Evolutionary conservation across 83 land plant genomes (phyloP), one percentile per base, ranked within the genome.

Genomic region (Picea abies): DNA sequence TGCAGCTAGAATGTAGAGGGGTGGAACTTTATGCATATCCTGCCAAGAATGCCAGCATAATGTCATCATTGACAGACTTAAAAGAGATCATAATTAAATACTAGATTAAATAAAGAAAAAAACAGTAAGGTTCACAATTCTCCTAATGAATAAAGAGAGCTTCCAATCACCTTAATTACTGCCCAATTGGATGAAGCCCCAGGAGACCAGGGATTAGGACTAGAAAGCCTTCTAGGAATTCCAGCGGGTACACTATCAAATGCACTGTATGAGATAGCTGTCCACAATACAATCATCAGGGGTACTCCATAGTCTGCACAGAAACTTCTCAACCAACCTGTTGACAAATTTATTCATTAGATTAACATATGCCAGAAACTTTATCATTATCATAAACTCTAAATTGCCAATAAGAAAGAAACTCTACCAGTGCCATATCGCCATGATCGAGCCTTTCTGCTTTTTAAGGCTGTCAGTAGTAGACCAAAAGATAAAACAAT

Each of bases 151-250:
- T 56, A 49, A 72, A 84, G 58, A 8, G 62, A 25, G 61, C 4
- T 41, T 78, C 56, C 17, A 41, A n/a, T n/a, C n/a, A n/a, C n/a
- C n/a, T n/a, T n/a, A n/a, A n/a, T n/a, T n/a, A n/a, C n/a, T n/a
- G n/a, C 90, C 99, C 98, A 97, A 75, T 94, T 91, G 3, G 75
- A 20, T 15, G 85, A 26, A 5, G 97, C 93, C 9, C 68, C 72
- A 64, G 86, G 76, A 5, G 90, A 88, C 98, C 97, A 97, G 6
- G 94, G 91, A 70, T 90, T 86, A 35, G 99, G 99, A 67, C 98
- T 94, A 78, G 76, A 79, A 20, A 97, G 92, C 70, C 98, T 90
- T 41, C 98, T 84, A 9, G 99, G 99, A 72, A 97, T 90, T 15
- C 97, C 98, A 39, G 80, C 1, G 35, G 35, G 35, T 32, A 32